Base-by-base conservation (phyloP, 495 filamentous ascomycete species). In the Penicillium malachiteum region DNA sequence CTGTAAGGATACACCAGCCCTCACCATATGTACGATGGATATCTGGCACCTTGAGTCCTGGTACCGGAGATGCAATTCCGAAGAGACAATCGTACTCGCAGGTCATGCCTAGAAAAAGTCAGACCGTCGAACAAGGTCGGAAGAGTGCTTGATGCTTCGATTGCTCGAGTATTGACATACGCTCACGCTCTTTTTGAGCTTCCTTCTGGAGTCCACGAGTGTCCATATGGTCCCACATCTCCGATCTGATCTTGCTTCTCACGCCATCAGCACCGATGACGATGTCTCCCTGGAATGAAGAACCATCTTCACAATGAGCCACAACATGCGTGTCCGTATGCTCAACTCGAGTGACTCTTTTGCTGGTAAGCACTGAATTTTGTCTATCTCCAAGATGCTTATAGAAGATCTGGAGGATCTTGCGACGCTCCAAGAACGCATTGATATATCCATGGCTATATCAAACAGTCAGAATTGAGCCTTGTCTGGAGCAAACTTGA, bases 191-290 rank as follows among this genome's bases (percentile, higher is more conserved):
- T 33, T 32, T 12, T 2, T n/a, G 11, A 33, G 30, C 45, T 12
- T 48, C 45, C 4, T 32, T 16, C 8, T 48, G 11, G 7, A 48
- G 21, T 13, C 26, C 45, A 33, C 4, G 45, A 12, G 26, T 13
- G n/a, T 48, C 45, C 45, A 48, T 48, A 17, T 48, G 32, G 11
- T 32, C 8, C 45, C 45, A 48, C 45, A 48, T 48, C 11, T 31
- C 11, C 12, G 11, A 7, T n/a, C 45, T 11, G 12, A 48, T 26
- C 4, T 9, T 12, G 13, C 45, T 48, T 34, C 45, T 32, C 10
- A 48, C 30, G n/a, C 45, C 45, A 34, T 48, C 45, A 5, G 45
- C 45, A n/a, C 45, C 45, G n/a, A 48, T 26, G 9, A 48, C 32
- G 7, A 48, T 13, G 9, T 48, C 45, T 32, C 45, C 45, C 5